Evolutionary conservation across 2,329 filamentous ascomycete species (phyloP).

Genomic region (Microascus cirrosus): DNA sequence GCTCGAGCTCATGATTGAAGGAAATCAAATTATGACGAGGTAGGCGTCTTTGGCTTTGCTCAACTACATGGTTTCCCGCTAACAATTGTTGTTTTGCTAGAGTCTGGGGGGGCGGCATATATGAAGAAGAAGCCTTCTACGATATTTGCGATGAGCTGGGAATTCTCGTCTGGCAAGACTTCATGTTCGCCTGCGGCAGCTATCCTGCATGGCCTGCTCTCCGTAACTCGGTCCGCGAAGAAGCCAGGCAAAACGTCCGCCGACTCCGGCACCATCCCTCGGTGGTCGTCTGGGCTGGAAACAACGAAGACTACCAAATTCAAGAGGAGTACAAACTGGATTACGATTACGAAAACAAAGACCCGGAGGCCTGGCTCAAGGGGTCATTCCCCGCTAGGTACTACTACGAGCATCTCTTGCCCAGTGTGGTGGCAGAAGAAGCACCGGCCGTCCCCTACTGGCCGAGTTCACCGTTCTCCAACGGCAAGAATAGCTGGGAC

Average conservation of each 20-base stretch:
- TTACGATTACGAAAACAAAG: constrained; percentile 67
- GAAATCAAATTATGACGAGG: neutral
- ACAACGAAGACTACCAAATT: constrained; percentile 75
- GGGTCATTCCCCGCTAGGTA: constrained; percentile 66
- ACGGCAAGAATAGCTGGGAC: constrained; percentile 40
- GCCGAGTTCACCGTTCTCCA: constrained; percentile 62
- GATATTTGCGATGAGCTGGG: constrained; percentile 59
- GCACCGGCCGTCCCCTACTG: constrained; percentile 56
- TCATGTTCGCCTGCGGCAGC: constrained; percentile 54
- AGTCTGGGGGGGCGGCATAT: constrained; percentile 66
- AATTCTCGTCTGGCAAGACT: constrained; percentile 62
- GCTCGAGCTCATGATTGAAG: constrained; percentile 63
- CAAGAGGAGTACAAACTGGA: constrained; percentile 55
- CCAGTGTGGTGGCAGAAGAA: constrained; percentile 48
- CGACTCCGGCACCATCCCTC: constrained; percentile 50
- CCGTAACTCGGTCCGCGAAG: constrained; percentile 48
- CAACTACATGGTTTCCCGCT: neutral
- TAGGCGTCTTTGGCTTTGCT: neutral
- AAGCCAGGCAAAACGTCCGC: constrained; percentile 53
- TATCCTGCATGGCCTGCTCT: constrained; percentile 28
- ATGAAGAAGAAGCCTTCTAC: constrained; percentile 57
- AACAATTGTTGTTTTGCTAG: constrained; percentile 71
- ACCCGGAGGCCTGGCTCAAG: constrained; percentile 69
- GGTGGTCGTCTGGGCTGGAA: constrained; percentile 67
- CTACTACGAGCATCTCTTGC: constrained; percentile 65